Percentiles rank a stretch among this genome's conserved stretches.
Evolutionary conservation across 306 rosid genomes (phyloP).

Genomic region (Canavalia ensiformis): DNA sequence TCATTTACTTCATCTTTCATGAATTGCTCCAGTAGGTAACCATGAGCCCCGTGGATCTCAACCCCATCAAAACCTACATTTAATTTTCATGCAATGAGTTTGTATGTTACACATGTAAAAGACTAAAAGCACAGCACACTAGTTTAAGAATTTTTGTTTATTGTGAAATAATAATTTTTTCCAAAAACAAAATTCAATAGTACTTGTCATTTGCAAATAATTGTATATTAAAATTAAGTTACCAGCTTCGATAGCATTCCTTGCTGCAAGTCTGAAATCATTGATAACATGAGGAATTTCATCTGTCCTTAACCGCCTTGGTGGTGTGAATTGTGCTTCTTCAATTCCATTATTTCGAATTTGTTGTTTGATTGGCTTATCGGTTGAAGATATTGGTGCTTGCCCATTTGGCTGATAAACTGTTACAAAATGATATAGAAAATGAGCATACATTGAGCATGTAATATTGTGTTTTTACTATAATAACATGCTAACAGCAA

Average conservation of each 20-base stretch:
- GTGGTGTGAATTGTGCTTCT: constrained; percentile 50
- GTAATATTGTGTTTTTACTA: neutral
- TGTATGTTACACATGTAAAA: neutral
- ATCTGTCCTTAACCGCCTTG: constrained; percentile 54
- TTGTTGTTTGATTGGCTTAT: constrained; percentile 49
- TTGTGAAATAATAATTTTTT: too few relatives aligned
- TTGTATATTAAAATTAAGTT: neutral
- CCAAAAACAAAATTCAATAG: too few relatives aligned
- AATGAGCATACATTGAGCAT: constrained; percentile 2
- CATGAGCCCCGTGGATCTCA: constrained; percentile 44
- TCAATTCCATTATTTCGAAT: constrained; percentile 20
- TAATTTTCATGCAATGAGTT: neutral
- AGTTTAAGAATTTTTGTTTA: too few relatives aligned
- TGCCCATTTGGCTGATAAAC: constrained; percentile 51
- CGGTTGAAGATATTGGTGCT: constrained; percentile 56
- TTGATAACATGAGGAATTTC: constrained; percentile 57
- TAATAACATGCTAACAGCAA: neutral
- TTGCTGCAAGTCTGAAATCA: constrained; percentile 42
- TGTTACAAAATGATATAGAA: neutral
- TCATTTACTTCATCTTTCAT: constrained; percentile 63
- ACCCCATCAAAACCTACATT: constrained; percentile 3
- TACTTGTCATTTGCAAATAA: too few relatives aligned
- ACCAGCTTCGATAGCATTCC: constrained; percentile 57
- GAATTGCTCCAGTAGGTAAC: constrained; percentile 64
- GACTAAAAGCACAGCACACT: too few relatives aligned